These are phyloP conservation scores for Arachis monticola DNA, from an alignment of 331 rosid species.

Conservation along the genomic window DNA sequence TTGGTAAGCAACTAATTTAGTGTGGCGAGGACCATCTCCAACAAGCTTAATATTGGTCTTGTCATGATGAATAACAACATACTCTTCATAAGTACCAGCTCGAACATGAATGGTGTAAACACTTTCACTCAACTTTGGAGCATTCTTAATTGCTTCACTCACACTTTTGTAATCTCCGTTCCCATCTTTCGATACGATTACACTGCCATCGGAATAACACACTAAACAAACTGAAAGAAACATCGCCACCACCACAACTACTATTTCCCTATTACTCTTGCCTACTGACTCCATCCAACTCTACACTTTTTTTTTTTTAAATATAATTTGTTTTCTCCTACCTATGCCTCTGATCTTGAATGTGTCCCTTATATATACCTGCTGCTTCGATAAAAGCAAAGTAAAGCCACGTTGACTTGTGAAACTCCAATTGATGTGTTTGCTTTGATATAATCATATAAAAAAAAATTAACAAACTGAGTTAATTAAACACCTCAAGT, in stretches of 20 bases:
- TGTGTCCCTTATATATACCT: neutral
- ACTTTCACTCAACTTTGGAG: conserved; percentile 16
- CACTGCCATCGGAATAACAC: neutral
- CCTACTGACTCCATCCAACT: conserved; percentile 16
- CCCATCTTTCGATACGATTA: conserved; percentile 43
- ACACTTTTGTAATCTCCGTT: conserved; percentile 42
- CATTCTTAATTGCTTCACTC: conserved; percentile 42
- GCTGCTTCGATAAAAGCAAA: neutral
- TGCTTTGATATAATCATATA: too few relatives aligned
- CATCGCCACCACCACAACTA: neutral
- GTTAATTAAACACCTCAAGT: too few relatives aligned
- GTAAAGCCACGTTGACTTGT: conserved; percentile 4
- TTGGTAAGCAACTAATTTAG: conserved; percentile 30
- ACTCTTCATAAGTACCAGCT: conserved; percentile 45
- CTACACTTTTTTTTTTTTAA: neutral
- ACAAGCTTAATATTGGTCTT: conserved; percentile 44
- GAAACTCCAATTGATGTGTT: neutral
- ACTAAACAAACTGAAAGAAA: conserved; percentile 9
- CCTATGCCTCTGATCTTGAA: neutral
- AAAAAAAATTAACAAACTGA: too few relatives aligned
- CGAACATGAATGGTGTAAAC: conserved; percentile 40
- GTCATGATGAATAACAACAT: conserved; percentile 22
- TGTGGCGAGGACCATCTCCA: conserved; percentile 40
- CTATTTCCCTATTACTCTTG: too few relatives aligned
- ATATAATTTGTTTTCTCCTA: neutral